Percentiles rank a stretch among this genome's conserved stretches.
These are phyloP conservation scores for Wallacemonas sp. DNA, from an alignment of 208 protist genomes.

Conservation along the genomic window DNA sequence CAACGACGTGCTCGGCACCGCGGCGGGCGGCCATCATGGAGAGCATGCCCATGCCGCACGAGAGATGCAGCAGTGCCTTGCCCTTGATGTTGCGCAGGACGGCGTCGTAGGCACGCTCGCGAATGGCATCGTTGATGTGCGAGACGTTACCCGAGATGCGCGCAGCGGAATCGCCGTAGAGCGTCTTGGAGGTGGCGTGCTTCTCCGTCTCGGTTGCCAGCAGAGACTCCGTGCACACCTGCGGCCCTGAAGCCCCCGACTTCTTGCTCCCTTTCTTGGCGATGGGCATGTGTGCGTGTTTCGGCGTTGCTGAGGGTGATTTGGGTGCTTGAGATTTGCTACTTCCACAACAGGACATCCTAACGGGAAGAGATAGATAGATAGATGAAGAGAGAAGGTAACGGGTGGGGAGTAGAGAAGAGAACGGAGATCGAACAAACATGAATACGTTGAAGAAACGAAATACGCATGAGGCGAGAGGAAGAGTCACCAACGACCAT, in stretches of 20 bases:
- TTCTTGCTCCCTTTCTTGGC: constrained; percentile 19
- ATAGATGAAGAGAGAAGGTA: not conserved
- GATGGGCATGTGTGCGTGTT: not conserved
- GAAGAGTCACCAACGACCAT: too few relatives aligned
- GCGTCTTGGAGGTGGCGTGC: constrained; percentile 75
- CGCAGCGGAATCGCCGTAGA: constrained; percentile 81
- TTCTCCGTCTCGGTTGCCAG: constrained; percentile 85
- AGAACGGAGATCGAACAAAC: too few relatives aligned
- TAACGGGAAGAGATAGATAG: not conserved
- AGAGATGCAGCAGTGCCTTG: constrained; percentile 88
- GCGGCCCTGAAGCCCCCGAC: constrained; percentile 7
- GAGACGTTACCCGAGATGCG: constrained; percentile 82
- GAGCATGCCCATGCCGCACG: constrained; percentile 87
- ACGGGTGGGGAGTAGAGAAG: too few relatives aligned
- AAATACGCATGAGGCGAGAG: too few relatives aligned
- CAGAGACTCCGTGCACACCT: constrained; percentile 69
- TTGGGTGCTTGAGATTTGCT: not conserved
- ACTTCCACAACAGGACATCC: not conserved
- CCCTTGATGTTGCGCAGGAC: constrained; percentile 72
- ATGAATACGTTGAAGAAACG: too few relatives aligned
- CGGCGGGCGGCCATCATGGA: constrained; percentile 81
- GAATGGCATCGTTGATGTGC: constrained; percentile 69
- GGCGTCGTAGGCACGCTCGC: constrained; percentile 79
- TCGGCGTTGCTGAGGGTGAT: not conserved
- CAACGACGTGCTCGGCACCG: constrained; percentile 77